A percentile compares a stretch with the other conserved stretches of the same genome.
Conservation (phyloP, 2,329 filamentous ascomycete genomes). For the Aspergillus fumigatiaffinis region DNA sequence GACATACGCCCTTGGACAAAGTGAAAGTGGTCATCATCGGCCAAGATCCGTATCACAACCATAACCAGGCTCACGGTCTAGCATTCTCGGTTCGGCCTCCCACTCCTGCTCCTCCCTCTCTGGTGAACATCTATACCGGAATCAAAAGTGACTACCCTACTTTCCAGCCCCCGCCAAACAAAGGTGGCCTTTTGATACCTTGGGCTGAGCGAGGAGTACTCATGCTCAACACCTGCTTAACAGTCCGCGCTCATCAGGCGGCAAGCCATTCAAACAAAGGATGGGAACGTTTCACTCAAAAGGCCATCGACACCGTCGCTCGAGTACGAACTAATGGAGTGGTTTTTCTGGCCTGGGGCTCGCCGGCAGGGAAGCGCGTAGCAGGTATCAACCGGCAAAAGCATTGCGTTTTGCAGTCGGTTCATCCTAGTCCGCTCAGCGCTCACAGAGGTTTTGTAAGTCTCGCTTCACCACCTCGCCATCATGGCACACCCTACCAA, state of each 20-base stretch:
- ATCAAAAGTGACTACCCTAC: conserved; percentile 83
- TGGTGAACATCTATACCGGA: conserved; percentile 89
- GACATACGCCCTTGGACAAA: conserved; percentile 79
- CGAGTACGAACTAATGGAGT: conserved; percentile 74
- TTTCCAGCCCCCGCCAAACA: conserved; percentile 71
- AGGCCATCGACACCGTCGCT: conserved; percentile 81
- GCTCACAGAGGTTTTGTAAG: conserved; percentile 72
- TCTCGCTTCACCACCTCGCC: conserved; percentile 12
- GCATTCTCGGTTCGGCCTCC: conserved; percentile 93
- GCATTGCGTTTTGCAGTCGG: conserved; percentile 79
- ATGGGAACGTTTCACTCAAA: conserved; percentile 92
- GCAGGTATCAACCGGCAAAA: conserved; percentile 65
- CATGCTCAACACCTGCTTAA: conserved; percentile 90
- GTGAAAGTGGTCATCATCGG: conserved; percentile 93
- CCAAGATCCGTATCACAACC: conserved; percentile 95
- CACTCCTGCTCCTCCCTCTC: conserved; percentile 79
- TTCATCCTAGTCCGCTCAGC: conserved; percentile 91
- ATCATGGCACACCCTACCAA: not conserved
- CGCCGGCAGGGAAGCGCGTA: conserved; percentile 75
- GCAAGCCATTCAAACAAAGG: conserved; percentile 81
- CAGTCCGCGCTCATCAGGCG: conserved; percentile 82
- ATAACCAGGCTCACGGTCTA: conserved; percentile 92
- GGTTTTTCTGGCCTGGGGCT: conserved; percentile 93
- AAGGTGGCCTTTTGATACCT: conserved; percentile 77
- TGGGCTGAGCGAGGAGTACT: conserved; percentile 94